These are phyloP conservation scores for Abelmoschus esculentus DNA, from an alignment of 345 rosid genomes.

Conservation along the genomic window DNA sequence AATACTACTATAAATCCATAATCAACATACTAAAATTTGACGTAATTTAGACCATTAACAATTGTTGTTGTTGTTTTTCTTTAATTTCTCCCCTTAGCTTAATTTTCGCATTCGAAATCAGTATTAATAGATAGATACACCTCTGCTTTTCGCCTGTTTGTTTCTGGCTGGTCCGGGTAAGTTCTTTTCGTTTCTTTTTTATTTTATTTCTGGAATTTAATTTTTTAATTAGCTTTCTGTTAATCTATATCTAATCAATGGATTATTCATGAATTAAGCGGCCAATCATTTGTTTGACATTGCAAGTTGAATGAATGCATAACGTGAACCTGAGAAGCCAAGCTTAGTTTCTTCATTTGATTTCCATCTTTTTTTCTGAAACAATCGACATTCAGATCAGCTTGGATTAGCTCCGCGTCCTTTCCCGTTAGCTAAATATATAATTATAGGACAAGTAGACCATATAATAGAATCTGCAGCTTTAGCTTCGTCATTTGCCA, in stretches of 20 bases:
- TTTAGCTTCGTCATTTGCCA: slow-evolving; percentile 18
- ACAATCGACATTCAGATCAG: background rate
- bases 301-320: background rate
- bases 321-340: background rate
- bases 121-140: no score
- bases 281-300: background rate
- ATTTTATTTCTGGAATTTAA: no score
- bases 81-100: background rate
- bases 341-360: background rate
- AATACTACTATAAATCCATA: background rate
- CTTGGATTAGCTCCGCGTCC: background rate
- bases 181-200: background rate
- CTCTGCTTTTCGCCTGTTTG: background rate
- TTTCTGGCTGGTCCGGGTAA: slow-evolving; percentile 21
- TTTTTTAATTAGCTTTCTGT: background rate
- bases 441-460: slow-evolving; percentile 15
- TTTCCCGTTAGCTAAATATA: background rate
- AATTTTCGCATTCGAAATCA: no score
- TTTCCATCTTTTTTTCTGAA: background rate
- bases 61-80: background rate
- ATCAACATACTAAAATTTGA: background rate
- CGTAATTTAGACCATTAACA: background rate
- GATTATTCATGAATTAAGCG: background rate
- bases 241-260: background rate
- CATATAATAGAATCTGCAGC: slow-evolving; percentile 7